A percentile compares a stretch with the other conserved stretches of the same genome.
Conservation (phyloP, 305 asterid species). For the Solanum hybrid region DNA sequence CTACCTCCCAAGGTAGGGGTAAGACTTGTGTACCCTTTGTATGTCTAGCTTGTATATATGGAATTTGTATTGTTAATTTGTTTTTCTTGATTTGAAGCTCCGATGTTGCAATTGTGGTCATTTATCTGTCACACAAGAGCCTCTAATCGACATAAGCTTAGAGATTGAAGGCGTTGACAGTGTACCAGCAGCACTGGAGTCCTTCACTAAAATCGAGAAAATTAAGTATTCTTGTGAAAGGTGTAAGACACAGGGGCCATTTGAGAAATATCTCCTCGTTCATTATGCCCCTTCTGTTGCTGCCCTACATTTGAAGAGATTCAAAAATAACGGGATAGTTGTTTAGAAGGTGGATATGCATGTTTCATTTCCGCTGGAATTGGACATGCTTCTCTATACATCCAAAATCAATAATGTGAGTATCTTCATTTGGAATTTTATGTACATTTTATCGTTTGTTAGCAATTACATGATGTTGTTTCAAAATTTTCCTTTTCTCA, state of each 20-base stretch:
- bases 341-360: background rate
- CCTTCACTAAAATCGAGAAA: background rate
- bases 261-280: background rate
- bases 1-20: background rate
- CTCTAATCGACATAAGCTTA: constrained; percentile 70
- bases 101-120: constrained; percentile 69
- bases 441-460: background rate
- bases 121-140: constrained; percentile 63
- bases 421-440: background rate
- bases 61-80: background rate
- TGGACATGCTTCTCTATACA: background rate
- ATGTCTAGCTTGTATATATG: background rate
- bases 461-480: background rate
- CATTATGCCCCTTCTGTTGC: background rate
- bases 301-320: background rate
- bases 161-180: constrained; percentile 59
- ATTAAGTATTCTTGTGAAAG: background rate
- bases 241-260: background rate
- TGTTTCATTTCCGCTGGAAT: background rate
- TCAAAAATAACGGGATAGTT: background rate
- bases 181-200: constrained; percentile 50
- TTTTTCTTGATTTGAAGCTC: constrained; percentile 20
- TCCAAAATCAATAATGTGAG: background rate
- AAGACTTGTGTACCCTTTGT: background rate
- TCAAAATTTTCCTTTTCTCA: background rate